These are phyloP conservation scores for Pythium periplocum DNA, from an alignment of 352 stramenopile species.

Conservation along the genomic window DNA sequence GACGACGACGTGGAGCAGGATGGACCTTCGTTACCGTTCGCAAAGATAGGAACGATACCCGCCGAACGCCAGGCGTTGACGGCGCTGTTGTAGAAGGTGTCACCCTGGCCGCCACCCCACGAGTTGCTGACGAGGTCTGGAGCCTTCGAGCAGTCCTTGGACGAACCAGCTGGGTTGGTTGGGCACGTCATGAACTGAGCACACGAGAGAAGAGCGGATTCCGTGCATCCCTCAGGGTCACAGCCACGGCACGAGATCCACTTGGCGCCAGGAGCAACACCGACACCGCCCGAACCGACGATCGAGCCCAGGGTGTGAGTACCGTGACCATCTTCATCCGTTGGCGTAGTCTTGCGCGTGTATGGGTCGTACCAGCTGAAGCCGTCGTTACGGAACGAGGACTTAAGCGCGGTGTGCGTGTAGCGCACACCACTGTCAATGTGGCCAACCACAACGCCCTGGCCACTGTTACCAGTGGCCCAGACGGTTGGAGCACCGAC, in stretches of 20 bases:
- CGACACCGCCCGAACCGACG: slow-evolving; percentile 22
- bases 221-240: slow-evolving; percentile 5
- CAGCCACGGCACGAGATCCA: slow-evolving; percentile 32
- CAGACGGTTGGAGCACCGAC: slow-evolving; percentile 24
- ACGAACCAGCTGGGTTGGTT: slow-evolving; percentile 12
- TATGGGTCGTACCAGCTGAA: slow-evolving; percentile 30
- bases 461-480: slow-evolving; percentile 18
- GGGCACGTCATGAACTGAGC: slow-evolving; percentile 36
- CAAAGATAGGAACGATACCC: slow-evolving; percentile 28
- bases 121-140: slow-evolving; percentile 30
- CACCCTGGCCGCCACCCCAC: slow-evolving; percentile 19
- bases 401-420: slow-evolving; percentile 22
- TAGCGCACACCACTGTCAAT: slow-evolving; percentile 27
- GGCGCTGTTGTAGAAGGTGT: slow-evolving; percentile 10
- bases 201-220: slow-evolving; percentile 20
- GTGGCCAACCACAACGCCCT: slow-evolving; percentile 20
- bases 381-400: slow-evolving; percentile 17
- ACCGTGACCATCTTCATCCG: slow-evolving; percentile 22
- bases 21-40: slow-evolving; percentile 24
- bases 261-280: slow-evolving; percentile 29
- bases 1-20: slow-evolving; percentile 14
- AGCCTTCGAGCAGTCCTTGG: slow-evolving; percentile 26
- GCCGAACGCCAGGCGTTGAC: slow-evolving; percentile 20
- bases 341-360: slow-evolving; percentile 7
- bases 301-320: slow-evolving; percentile 36